phyloP scores from a whole-genome alignment of 1,284 basidiomycete genomes.

The Neonothopanus nambi region DNA sequence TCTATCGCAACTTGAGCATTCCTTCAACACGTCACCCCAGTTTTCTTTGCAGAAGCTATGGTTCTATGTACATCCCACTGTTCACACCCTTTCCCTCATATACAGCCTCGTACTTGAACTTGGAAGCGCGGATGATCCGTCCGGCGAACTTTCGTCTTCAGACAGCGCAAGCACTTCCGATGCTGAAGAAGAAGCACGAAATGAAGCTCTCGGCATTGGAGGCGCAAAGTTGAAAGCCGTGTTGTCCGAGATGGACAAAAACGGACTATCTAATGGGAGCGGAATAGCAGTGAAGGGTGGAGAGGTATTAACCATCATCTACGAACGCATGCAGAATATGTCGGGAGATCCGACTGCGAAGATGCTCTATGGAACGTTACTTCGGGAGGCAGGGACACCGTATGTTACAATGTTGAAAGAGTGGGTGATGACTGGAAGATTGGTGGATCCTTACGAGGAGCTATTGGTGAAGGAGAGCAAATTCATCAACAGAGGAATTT shows the following conservation, averaged over 20 bases:
- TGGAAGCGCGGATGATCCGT: conserved; percentile 61
- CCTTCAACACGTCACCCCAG: conserved; percentile 83
- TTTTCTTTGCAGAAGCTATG: conserved; percentile 96
- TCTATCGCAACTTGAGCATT: conserved; percentile 91
- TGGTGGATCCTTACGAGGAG: conserved; percentile 90
- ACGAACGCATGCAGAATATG: conserved; percentile 83
- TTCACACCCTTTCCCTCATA: conserved; percentile 88
- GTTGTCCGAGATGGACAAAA: conserved; percentile 59
- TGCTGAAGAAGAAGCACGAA: conserved; percentile 73
- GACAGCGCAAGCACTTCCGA: conserved; percentile 43
- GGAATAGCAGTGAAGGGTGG: conserved; percentile 78
- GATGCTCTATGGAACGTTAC: conserved; percentile 73
- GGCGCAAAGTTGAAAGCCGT: conserved; percentile 83
- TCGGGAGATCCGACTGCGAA: conserved; percentile 88
- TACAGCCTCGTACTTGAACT: conserved; percentile 76
- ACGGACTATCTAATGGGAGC: conserved; percentile 47
- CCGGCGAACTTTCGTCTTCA: conserved; percentile 45
- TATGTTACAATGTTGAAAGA: conserved; percentile 83
- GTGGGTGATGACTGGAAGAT: conserved; percentile 82
- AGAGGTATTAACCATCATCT: conserved; percentile 85
- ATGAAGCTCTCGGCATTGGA: conserved; percentile 83
- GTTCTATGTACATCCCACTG: conserved; percentile 94
- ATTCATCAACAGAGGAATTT: conserved; percentile 83
- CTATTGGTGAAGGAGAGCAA: conserved; percentile 91
- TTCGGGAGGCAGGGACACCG: conserved; percentile 81